Base-by-base conservation (phyloP, 768 basidiomycete genomes). In the Cyathus striatus region DNA sequence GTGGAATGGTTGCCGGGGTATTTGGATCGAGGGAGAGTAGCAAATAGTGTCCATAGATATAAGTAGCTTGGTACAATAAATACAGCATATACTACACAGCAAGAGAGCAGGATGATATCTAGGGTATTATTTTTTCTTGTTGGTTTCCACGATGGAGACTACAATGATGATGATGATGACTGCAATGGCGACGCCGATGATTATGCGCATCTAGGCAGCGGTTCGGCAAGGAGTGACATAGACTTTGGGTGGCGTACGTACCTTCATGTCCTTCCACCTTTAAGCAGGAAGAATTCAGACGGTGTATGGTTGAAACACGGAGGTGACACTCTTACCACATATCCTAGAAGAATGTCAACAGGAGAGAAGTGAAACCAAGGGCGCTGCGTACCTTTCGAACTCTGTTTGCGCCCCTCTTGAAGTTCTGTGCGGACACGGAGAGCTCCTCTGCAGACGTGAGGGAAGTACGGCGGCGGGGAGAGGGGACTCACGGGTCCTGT, bases 261-360 rank as follows among this genome's bases (percentile, higher is more conserved):
- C 89, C 84, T 92, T 92, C 89, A 92, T 92, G 62, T 96, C 93
- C 63, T 96, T 94, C 92, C 92, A 94, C 89, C 89, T 90, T 14
- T 9, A 35, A 23, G 40, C 17, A 24, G 23, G 24, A 36, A 20
- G 35, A 12, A 12, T 9, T 27, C 6, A n/a, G 6, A 32, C 16
- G 22, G n/a, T 22, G 12, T 41, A 21, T 38, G 10, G 27, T 10
- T 16, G 27, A 30, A 10, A 18, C 42, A 38, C 7, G 6, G 40
- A 45, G 47, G 25, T 41, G 21, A 47, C 25, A n/a, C 35, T 21
- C 86, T 68, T 79, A 90, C 89, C 89, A 92, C 89, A 91, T 91
- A 60, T 90, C 91, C 90, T 90, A 52, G 10, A 24, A 44, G 49
- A 49, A 35, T 45, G 43, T 23, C 22, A 26, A 22, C 1, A 45